These are phyloP conservation scores for Globisporangium iwayamae DNA, from an alignment of 352 stramenopile genomes.

Conservation along the genomic window DNA sequence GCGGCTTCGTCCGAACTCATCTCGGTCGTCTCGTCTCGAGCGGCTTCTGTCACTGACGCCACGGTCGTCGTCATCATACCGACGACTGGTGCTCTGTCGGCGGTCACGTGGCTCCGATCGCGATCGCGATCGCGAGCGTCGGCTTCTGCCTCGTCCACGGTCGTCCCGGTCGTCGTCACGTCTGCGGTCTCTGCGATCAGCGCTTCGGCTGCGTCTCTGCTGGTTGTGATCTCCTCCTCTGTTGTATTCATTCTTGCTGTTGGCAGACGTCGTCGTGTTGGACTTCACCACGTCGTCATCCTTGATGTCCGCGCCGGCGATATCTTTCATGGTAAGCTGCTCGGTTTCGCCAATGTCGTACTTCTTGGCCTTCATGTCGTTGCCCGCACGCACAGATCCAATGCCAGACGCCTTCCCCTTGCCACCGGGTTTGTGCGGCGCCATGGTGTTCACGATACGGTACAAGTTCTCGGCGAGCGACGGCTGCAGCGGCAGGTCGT, in stretches of 20 bases:
- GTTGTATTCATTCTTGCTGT: conserved; percentile 1
- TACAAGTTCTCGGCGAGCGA: conserved; percentile 74
- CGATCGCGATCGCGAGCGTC: conserved; percentile 41
- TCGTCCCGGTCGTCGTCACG: conserved; percentile 20
- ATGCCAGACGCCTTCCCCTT: conserved; percentile 4
- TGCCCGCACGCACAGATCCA: background rate
- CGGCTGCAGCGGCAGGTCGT: conserved; percentile 58
- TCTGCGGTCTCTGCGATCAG: conserved; percentile 25
- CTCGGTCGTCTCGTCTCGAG: conserved; percentile 26
- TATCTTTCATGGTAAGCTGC: conserved; percentile 65
- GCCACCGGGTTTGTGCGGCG: conserved; percentile 34
- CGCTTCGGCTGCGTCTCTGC: conserved; percentile 14
- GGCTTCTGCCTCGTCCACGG: conserved; percentile 23
- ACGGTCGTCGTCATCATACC: conserved; percentile 20
- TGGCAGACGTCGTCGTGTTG: background rate
- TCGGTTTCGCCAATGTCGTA: conserved; percentile 58
- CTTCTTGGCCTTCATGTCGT: conserved; percentile 18
- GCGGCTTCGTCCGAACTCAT: conserved; percentile 20
- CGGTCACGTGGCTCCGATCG: conserved; percentile 23
- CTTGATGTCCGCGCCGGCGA: conserved; percentile 33
- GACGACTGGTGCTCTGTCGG: conserved; percentile 1
- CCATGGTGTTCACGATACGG: conserved; percentile 81
- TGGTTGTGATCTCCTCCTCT: conserved; percentile 1
- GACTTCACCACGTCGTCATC: conserved; percentile 18
- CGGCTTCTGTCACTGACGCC: conserved; percentile 23